Conservation (phyloP, 2,329 filamentous ascomycete genomes). For the Sporothrix pallida region DNA sequence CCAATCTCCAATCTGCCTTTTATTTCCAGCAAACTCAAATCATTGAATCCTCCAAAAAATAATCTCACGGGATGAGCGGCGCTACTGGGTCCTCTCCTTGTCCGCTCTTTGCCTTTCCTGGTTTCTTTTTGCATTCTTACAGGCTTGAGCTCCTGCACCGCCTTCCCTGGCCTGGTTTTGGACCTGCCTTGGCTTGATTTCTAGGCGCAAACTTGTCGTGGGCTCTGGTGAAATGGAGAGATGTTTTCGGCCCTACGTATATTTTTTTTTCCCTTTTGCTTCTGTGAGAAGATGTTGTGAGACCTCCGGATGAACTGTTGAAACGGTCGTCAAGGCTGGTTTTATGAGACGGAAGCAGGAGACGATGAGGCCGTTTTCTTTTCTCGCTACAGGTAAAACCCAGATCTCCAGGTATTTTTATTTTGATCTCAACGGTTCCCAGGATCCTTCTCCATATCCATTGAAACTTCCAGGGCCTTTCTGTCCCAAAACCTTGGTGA, state of each 20-base stretch:
- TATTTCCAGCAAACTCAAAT: background rate
- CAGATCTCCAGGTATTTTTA: no score
- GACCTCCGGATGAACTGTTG: background rate
- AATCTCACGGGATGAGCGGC: conserved; percentile 16
- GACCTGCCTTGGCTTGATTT: background rate
- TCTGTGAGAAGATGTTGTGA: background rate
- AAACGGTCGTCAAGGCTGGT: background rate
- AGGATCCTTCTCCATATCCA: background rate
- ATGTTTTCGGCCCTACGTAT: no score
- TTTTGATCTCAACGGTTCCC: background rate
- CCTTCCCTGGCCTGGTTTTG: background rate
- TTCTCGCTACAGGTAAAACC: no score
- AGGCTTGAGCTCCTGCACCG: background rate
- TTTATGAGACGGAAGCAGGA: background rate
- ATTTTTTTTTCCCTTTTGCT: background rate
- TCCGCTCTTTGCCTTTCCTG: background rate
- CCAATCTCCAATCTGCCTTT: conserved; percentile 7
- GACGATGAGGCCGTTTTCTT: no score
- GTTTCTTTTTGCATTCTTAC: background rate
- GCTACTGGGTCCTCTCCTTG: background rate
- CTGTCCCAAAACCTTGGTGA: conserved; percentile 13
- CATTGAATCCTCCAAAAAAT: background rate
- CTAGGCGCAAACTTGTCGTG: background rate
- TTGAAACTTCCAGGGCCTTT: background rate
- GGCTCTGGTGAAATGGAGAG: background rate